phyloP scores from a whole-genome alignment of 257 asterid genomes.

The Cynanchum wilfordii region DNA sequence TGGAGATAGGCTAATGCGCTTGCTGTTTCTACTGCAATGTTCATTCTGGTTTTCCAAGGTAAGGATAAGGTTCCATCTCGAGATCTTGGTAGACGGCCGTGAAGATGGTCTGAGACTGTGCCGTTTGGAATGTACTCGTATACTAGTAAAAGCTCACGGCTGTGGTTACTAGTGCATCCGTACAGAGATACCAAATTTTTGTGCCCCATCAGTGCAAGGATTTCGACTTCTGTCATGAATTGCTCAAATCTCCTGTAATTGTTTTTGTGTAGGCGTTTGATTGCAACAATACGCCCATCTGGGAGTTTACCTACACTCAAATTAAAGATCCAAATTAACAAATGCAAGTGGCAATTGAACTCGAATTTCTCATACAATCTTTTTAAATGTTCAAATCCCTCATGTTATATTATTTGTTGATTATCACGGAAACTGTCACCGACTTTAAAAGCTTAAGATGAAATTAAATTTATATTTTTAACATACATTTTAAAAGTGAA shows the following conservation, averaged over 20 bases:
- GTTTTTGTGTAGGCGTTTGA: slow-evolving; percentile 65
- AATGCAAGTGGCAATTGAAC: background rate
- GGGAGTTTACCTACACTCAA: slow-evolving; percentile 46
- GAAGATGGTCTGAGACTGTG: slow-evolving; percentile 77
- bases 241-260: slow-evolving; percentile 69
- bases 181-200: slow-evolving; percentile 51
- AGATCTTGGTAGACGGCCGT: slow-evolving; percentile 46
- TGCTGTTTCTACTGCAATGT: slow-evolving; percentile 69
- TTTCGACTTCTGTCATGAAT: slow-evolving; percentile 66
- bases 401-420: too few species aligned
- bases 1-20: slow-evolving; percentile 69
- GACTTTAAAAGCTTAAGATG: too few species aligned
- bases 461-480: too few species aligned
- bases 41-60: slow-evolving; percentile 61
- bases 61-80: too few species aligned
- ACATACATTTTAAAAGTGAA: too few species aligned
- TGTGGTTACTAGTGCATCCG: slow-evolving; percentile 69
- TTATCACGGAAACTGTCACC: too few species aligned
- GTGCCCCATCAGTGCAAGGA: slow-evolving; percentile 52
- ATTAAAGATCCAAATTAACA: background rate
- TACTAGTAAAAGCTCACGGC: slow-evolving; percentile 61
- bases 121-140: slow-evolving; percentile 77
- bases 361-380: too few species aligned
- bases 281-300: slow-evolving; percentile 77
- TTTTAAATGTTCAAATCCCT: too few species aligned